Conservation (phyloP, 768 basidiomycete genomes). For the Lactarius hengduanensis region DNA sequence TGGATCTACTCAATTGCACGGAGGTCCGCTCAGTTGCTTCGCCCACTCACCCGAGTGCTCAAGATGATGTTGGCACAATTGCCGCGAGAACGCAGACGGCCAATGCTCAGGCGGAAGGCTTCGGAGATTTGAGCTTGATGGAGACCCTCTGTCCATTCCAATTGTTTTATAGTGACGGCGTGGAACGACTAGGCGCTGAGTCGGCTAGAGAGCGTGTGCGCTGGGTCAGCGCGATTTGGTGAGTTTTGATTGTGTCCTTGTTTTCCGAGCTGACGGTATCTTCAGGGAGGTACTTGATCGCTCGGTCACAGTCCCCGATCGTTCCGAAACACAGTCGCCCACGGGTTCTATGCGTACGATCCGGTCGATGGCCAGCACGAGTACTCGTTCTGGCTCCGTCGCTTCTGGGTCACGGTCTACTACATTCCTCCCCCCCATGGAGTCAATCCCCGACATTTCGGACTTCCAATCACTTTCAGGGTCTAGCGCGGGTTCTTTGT, state of each 20-base stretch:
- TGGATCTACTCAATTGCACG: constrained; percentile 84
- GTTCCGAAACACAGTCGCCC: constrained; percentile 50
- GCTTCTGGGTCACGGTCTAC: constrained; percentile 72
- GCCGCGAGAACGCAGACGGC: constrained; percentile 67
- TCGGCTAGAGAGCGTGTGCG: constrained; percentile 81
- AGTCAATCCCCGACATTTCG: constrained; percentile 66
- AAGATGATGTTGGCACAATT: constrained; percentile 83
- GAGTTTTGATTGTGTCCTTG: constrained; percentile 30
- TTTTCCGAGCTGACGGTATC: not conserved
- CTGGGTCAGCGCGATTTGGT: constrained; percentile 94
- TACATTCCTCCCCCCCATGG: constrained; percentile 74
- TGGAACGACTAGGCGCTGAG: constrained; percentile 86
- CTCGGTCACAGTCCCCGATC: constrained; percentile 50
- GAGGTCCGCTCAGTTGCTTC: constrained; percentile 83
- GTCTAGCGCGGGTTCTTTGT: constrained; percentile 42
- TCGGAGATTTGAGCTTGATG: constrained; percentile 47
- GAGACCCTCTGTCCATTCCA: constrained; percentile 88
- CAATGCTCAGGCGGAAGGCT: constrained; percentile 40
- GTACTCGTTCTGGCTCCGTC: constrained; percentile 48
- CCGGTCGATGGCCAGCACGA: constrained; percentile 48
- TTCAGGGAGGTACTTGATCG: constrained; percentile 77
- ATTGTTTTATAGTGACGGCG: constrained; percentile 84
- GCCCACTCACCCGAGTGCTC: constrained; percentile 74
- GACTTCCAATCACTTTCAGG: constrained; percentile 54
- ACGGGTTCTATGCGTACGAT: constrained; percentile 69